Percentiles rank a stretch among this genome's conserved stretches.
phyloP scores from a whole-genome alignment of 495 filamentous ascomycete genomes.

The Talaromyces adpressus region DNA sequence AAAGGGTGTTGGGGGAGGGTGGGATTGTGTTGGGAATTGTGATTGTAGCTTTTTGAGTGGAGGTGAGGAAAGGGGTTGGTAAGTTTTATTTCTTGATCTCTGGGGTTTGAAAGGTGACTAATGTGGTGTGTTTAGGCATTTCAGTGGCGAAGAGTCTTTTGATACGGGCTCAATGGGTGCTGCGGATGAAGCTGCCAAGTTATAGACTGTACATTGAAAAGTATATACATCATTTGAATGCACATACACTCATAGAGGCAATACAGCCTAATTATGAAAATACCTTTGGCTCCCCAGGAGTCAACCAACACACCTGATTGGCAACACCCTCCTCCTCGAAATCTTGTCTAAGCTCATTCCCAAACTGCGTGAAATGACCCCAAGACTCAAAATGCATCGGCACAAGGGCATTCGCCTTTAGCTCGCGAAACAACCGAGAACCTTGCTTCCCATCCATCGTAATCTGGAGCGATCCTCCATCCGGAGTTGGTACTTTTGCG shows the following conservation, averaged over 20 bases:
- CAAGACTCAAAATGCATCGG: slow-evolving; percentile 49
- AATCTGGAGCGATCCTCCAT: slow-evolving; percentile 28
- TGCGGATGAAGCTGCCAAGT: neutral
- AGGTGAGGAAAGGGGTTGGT: slow-evolving; percentile 90
- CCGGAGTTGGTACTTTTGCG: slow-evolving; percentile 19
- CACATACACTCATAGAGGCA: too few relatives aligned
- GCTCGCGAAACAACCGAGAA: slow-evolving; percentile 28
- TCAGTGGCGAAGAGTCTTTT: slow-evolving; percentile 70
- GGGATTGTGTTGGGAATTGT: slow-evolving; percentile 71
- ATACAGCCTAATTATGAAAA: too few relatives aligned
- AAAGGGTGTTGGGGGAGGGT: slow-evolving; percentile 69
- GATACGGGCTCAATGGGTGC: slow-evolving; percentile 36
- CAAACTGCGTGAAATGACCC: slow-evolving; percentile 39
- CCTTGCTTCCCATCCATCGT: slow-evolving; percentile 46
- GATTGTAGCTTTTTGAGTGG: slow-evolving; percentile 72
- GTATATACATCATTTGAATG: neutral
- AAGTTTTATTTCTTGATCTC: slow-evolving; percentile 30
- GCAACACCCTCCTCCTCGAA: slow-evolving; percentile 21
- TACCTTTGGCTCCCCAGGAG: slow-evolving; percentile 10
- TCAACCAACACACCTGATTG: slow-evolving; percentile 22
- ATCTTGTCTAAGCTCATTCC: slow-evolving; percentile 14
- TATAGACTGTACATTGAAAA: neutral
- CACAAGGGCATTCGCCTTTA: slow-evolving; percentile 41
- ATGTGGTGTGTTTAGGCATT: slow-evolving; percentile 47
- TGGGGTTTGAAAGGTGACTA: slow-evolving; percentile 7